phyloP scores from a whole-genome alignment of 495 filamentous ascomycete species.

The Talaromyces ruber region DNA sequence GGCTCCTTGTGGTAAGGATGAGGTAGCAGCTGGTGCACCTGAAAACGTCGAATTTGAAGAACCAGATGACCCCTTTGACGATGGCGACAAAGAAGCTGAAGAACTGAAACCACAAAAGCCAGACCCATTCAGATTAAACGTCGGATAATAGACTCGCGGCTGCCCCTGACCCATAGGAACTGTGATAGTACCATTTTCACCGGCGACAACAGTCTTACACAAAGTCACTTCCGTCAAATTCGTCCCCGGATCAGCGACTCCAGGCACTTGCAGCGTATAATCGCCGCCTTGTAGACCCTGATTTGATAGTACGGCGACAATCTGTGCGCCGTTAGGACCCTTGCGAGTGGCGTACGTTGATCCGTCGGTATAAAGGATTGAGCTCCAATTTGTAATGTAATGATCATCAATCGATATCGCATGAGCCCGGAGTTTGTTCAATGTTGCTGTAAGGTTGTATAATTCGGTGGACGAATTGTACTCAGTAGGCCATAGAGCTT shows the following conservation, averaged over 20 bases:
- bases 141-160: slow-evolving; percentile 32
- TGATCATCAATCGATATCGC: slow-evolving; percentile 37
- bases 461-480: slow-evolving; percentile 47
- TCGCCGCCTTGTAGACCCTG: slow-evolving; percentile 32
- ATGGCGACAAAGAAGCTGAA: neutral
- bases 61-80: neutral
- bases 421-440: slow-evolving; percentile 51
- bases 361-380: slow-evolving; percentile 39
- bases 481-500: slow-evolving; percentile 49
- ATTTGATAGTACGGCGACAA: slow-evolving; percentile 50
- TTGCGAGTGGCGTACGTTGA: slow-evolving; percentile 51
- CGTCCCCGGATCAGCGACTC: slow-evolving; percentile 25
- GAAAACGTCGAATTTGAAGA: neutral
- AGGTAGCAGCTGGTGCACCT: neutral
- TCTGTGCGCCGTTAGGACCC: slow-evolving; percentile 37
- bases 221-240: slow-evolving; percentile 36
- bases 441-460: slow-evolving; percentile 44
- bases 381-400: slow-evolving; percentile 42
- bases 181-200: slow-evolving; percentile 23
- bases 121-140: slow-evolving; percentile 12
- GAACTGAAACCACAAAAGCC: slow-evolving; percentile 15
- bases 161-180: slow-evolving; percentile 31
- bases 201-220: slow-evolving; percentile 30
- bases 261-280: slow-evolving; percentile 32
- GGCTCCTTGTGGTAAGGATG: neutral